Percentiles rank a stretch among this genome's conserved stretches.
Evolutionary conservation across 2,329 filamentous ascomycete genomes (phyloP).

Genomic region (Blumeria hordei): DNA sequence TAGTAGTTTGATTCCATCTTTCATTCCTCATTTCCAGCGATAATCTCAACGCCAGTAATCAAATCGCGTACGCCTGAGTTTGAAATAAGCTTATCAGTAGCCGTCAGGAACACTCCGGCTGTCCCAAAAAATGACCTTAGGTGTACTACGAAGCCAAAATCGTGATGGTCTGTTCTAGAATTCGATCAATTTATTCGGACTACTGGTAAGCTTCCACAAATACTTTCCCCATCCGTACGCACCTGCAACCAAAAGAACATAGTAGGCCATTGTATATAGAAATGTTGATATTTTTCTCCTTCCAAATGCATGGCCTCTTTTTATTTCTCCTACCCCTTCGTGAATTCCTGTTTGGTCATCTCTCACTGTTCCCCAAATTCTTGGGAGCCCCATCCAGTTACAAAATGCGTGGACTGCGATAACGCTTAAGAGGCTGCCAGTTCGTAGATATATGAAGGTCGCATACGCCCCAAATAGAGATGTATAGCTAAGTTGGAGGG

Average conservation of each 20-base stretch:
- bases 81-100: no score
- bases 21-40: no score
- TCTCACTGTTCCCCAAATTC: conserved; percentile 45
- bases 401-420: conserved; percentile 69
- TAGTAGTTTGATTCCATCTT: no score
- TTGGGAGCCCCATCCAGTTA: conserved; percentile 74
- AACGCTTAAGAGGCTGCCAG: conserved; percentile 54
- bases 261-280: conserved; percentile 56
- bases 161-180: background rate
- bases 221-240: conserved; percentile 44
- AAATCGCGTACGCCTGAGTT: no score
- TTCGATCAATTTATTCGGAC: conserved; percentile 10
- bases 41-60: no score
- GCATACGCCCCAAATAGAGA: conserved; percentile 85
- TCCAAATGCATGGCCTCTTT: conserved; percentile 14
- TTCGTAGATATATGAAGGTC: conserved; percentile 69
- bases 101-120: no score
- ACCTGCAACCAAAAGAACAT: conserved; percentile 48
- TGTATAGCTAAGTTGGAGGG: conserved; percentile 76
- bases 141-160: no score
- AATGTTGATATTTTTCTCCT: conserved; percentile 7
- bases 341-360: conserved; percentile 7
- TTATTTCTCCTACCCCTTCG: conserved; percentile 17
- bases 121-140: no score
- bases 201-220: conserved; percentile 50